phyloP scores from a whole-genome alignment of 352 stramenopile genomes.

The Globisporangium solare region DNA sequence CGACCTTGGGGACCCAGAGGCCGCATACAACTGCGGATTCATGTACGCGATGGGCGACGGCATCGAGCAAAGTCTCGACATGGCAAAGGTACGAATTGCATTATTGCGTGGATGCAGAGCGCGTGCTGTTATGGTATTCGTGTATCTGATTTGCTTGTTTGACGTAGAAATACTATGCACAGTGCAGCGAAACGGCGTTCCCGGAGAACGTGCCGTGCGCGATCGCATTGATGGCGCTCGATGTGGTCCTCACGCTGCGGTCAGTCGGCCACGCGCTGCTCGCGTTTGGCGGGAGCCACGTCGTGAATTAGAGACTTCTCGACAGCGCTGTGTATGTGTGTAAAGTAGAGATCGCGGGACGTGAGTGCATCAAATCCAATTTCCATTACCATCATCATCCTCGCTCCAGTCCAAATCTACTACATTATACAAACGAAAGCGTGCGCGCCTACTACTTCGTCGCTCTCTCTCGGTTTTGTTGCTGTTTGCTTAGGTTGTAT shows the following conservation, averaged over 20 bases:
- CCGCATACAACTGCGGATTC: constrained; percentile 53
- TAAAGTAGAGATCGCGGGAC: constrained; percentile 3
- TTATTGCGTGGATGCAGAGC: neutral
- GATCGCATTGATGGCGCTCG: constrained; percentile 31
- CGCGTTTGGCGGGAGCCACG: constrained; percentile 3
- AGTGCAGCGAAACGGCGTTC: constrained; percentile 48
- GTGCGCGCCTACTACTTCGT: neutral
- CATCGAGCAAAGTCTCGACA: constrained; percentile 28
- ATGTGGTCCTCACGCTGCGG: constrained; percentile 14
- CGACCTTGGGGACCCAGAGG: constrained; percentile 50
- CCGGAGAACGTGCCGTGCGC: constrained; percentile 61
- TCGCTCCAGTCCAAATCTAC: constrained; percentile 9
- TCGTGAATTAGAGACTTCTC: neutral
- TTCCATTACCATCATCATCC: constrained; percentile 8
- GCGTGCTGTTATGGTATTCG: neutral
- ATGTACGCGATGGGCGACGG: constrained; percentile 55
- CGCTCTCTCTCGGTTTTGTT: neutral
- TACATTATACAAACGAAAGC: constrained; percentile 17
- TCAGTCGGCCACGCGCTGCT: constrained; percentile 2
- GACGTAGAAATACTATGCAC: constrained; percentile 32
- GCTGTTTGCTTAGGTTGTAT: neutral
- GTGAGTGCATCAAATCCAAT: constrained; percentile 7
- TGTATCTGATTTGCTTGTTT: constrained; percentile 4
- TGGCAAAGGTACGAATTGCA: constrained; percentile 25
- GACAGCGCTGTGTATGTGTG: constrained; percentile 7